Conservation (phyloP, 2,329 filamentous ascomycete genomes). For the Corinectria fuckeliana region DNA sequence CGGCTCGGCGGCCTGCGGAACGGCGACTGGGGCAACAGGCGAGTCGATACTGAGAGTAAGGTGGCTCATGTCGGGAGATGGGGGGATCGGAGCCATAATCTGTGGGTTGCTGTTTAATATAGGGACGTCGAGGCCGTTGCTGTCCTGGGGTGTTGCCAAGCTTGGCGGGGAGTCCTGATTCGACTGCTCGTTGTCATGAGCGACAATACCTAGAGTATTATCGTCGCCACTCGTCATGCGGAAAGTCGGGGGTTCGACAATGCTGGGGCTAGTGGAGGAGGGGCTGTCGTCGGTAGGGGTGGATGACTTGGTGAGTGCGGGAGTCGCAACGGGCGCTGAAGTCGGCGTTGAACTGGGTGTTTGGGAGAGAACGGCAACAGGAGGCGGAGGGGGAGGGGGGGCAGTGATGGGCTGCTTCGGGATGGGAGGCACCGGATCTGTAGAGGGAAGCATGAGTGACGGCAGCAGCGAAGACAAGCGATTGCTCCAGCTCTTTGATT, state of each 20-base stretch:
- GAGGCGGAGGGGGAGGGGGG: slow-evolving; percentile 30
- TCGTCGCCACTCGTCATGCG: slow-evolving; percentile 30
- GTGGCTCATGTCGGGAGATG: slow-evolving; percentile 38
- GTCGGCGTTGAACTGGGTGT: slow-evolving; percentile 21
- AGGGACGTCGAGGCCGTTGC: slow-evolving; percentile 30
- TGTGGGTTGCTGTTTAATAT: slow-evolving; percentile 34
- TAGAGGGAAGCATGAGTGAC: slow-evolving; percentile 45
- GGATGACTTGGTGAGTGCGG: slow-evolving; percentile 35
- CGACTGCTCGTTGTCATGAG: slow-evolving; percentile 13
- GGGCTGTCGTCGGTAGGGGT: slow-evolving; percentile 36
- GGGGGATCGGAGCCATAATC: slow-evolving; percentile 39
- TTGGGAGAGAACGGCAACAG: slow-evolving; percentile 23
- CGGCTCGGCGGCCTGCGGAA: slow-evolving; percentile 22
- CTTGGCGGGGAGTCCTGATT: slow-evolving; percentile 25
- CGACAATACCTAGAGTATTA: slow-evolving; percentile 24
- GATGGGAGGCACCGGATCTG: slow-evolving; percentile 38
- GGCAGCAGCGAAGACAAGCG: slow-evolving; percentile 47
- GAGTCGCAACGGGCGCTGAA: slow-evolving; percentile 22
- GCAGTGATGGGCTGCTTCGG: slow-evolving; percentile 30
- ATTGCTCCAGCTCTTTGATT: slow-evolving; percentile 45
- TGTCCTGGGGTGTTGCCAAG: slow-evolving; percentile 15
- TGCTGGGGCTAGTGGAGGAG: slow-evolving; percentile 33
- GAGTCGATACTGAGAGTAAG: slow-evolving; percentile 29
- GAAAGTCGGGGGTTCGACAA: slow-evolving; percentile 28
- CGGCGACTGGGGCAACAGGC: slow-evolving; percentile 9